Conservation (phyloP, 768 basidiomycete genomes). For the Wakefieldia striispora region DNA sequence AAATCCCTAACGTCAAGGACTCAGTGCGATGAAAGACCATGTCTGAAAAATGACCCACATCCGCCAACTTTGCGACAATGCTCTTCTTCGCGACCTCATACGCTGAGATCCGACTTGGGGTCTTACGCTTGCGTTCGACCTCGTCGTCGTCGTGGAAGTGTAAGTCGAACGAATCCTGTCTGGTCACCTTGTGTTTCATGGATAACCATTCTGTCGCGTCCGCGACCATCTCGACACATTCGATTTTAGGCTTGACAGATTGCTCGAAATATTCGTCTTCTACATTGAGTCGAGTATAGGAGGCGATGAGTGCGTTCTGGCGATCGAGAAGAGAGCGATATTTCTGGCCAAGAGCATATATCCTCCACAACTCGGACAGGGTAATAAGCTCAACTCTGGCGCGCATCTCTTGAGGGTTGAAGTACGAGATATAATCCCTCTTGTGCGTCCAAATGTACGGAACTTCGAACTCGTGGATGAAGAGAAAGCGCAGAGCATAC, state of each 20-base stretch:
- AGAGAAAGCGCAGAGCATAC: slow-evolving; percentile 74
- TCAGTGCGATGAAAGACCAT: background rate
- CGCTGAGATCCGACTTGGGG: slow-evolving; percentile 78
- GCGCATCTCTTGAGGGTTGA: slow-evolving; percentile 64
- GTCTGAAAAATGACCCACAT: slow-evolving; percentile 46
- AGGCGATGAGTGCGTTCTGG: slow-evolving; percentile 54
- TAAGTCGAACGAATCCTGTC: slow-evolving; percentile 59
- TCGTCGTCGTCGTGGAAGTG: slow-evolving; percentile 71
- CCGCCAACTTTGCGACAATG: slow-evolving; percentile 71
- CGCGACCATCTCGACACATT: slow-evolving; percentile 84
- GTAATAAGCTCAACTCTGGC: slow-evolving; percentile 69
- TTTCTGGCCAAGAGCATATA: slow-evolving; percentile 84
- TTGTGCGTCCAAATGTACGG: slow-evolving; percentile 95
- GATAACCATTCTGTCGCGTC: slow-evolving; percentile 91
- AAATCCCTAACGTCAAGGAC: slow-evolving; percentile 57
- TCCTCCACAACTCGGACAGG: slow-evolving; percentile 86
- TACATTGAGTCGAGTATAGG: slow-evolving; percentile 67
- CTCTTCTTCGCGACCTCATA: slow-evolving; percentile 85
- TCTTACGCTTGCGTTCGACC: slow-evolving; percentile 64
- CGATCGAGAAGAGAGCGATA: slow-evolving; percentile 85
- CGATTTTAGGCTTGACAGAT: slow-evolving; percentile 62
- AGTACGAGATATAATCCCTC: slow-evolving; percentile 84
- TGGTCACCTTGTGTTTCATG: slow-evolving; percentile 78
- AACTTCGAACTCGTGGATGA: slow-evolving; percentile 88
- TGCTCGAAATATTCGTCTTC: slow-evolving; percentile 75